Conservation (phyloP, 305 asterid species). For the Ilex paraguariensis region DNA sequence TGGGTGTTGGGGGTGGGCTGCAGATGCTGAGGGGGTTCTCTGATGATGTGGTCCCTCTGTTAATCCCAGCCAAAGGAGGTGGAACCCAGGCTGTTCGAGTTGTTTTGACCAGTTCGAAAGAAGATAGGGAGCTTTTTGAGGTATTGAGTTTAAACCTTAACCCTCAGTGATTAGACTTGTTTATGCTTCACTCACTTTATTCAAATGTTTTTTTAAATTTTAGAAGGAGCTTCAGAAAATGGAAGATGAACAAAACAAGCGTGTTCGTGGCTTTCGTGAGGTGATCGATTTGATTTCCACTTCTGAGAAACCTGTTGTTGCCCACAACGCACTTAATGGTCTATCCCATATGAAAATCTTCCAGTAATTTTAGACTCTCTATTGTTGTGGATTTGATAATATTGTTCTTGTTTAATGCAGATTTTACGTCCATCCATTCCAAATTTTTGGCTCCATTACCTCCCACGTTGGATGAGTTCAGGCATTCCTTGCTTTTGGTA, state of each 20-base stretch:
- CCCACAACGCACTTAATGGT: slow-evolving; percentile 84
- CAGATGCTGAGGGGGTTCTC: slow-evolving; percentile 53
- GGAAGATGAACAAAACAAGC: slow-evolving; percentile 55
- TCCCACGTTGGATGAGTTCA: slow-evolving; percentile 60
- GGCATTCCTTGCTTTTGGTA: slow-evolving; percentile 40
- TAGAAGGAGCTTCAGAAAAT: slow-evolving; percentile 63
- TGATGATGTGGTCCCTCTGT: slow-evolving; percentile 55
- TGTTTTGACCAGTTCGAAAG: slow-evolving; percentile 68
- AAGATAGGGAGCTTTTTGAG: slow-evolving; percentile 66
- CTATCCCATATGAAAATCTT: slow-evolving; percentile 21
- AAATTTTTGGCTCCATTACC: slow-evolving; percentile 81
- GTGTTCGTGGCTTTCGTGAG: slow-evolving; percentile 74
- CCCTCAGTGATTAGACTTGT: slow-evolving; percentile 8
- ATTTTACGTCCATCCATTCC: slow-evolving; percentile 68
- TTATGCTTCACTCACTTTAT: slow-evolving; percentile 13
- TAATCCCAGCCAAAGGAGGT: slow-evolving; percentile 44
- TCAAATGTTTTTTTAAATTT: slow-evolving; percentile 14
- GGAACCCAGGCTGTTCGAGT: slow-evolving; percentile 60
- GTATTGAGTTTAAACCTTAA: slow-evolving; percentile 29
- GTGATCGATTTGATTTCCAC: slow-evolving; percentile 81
- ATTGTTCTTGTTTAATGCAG: slow-evolving; percentile 38
- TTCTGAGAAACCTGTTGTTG: slow-evolving; percentile 78
- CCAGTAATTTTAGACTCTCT: slow-evolving; percentile 13
- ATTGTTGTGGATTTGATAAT: neutral
- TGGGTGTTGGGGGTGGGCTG: slow-evolving; percentile 23